Base-by-base conservation (phyloP, 2,329 filamentous ascomycete genomes). In the Pyrenophora teres region DNA sequence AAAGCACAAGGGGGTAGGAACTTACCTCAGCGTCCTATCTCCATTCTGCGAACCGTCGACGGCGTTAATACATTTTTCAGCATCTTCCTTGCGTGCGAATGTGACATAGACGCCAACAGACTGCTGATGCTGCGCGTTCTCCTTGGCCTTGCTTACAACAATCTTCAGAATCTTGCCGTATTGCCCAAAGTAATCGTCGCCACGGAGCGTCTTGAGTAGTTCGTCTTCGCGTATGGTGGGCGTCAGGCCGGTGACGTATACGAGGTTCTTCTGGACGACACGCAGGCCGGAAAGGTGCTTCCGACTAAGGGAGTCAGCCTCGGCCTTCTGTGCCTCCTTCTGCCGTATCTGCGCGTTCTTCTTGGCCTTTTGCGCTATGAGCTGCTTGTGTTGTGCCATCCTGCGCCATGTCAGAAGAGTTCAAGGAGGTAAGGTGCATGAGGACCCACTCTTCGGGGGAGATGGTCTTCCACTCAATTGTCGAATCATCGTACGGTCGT, bases 131-230 rank as follows among this genome's bases (percentile, higher is more conserved):
- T 83, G 79, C 30, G 81, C 79, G 39, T 81, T 80, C 57, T 93
- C 90, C 74, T 96, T 96, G 35, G 92, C 86, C 74, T 96, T 97
- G 80, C 92, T 97, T 61, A 99, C 96, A 47, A 96, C 96, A 50
- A 99, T 97, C 75, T 99, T 99, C 70, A 96, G 89, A 63, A 99
- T 99, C 70, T 93, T 94, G 64, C 94, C 94, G 71, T 99, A 99
- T 74, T 99, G 94, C 5, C 94, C 94, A 67, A 99, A 99, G 72
- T 97, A 99, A 68, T 97, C 89, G 41, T 87, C 86, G 56, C 92
- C 92, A 50, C 95, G 87, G 40, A 99, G 79, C 0, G 92, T 97
- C 74, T 93, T 90, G 40, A 97, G 82, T 3, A 99, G 81, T 64
- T 93, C 90, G 71, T 97, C 92, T 76, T 99, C 94, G 58, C 90